Evolutionary conservation across 2,329 filamentous ascomycete species (phyloP).

Genomic region (Ascochyta clinopodiicola): DNA sequence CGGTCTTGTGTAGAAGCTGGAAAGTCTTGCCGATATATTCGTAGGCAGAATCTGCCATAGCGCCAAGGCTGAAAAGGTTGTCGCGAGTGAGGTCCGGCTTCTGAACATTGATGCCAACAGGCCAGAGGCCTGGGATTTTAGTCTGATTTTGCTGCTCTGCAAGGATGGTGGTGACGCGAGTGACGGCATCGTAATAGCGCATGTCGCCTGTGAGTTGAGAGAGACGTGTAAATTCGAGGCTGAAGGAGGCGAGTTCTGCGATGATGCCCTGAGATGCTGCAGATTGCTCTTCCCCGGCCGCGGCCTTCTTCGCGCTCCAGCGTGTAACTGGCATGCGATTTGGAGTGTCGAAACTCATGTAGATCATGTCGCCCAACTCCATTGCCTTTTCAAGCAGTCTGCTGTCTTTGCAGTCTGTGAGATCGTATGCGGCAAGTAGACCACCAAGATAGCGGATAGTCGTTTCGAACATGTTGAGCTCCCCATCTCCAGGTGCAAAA

Average conservation of each 20-base stretch:
- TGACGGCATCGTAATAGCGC: conserved; percentile 53
- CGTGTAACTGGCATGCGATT: conserved; percentile 65
- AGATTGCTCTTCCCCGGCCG: conserved; percentile 38
- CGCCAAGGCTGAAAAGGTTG: conserved; percentile 47
- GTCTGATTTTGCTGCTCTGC: conserved; percentile 50
- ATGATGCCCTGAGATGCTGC: conserved; percentile 47
- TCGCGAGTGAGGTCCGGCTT: conserved; percentile 42
- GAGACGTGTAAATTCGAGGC: conserved; percentile 53
- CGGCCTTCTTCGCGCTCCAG: conserved; percentile 26
- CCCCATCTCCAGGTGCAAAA: conserved; percentile 55
- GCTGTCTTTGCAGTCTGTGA: conserved; percentile 59
- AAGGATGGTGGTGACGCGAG: conserved; percentile 48
- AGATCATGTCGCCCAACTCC: conserved; percentile 67
- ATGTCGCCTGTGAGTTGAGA: conserved; percentile 53
- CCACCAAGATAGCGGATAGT: conserved; percentile 74
- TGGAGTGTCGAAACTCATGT: conserved; percentile 69
- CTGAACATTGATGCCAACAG: conserved; percentile 33
- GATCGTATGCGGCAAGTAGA: conserved; percentile 69
- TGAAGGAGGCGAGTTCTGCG: conserved; percentile 53
- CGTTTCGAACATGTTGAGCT: conserved; percentile 71
- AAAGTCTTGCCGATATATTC: conserved; percentile 48
- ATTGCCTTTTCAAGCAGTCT: conserved; percentile 64
- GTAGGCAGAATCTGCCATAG: conserved; percentile 41
- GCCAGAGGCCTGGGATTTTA: conserved; percentile 53
- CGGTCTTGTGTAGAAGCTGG: conserved; percentile 23